phyloP scores from a whole-genome alignment of 2,329 filamentous ascomycete genomes.

The Penicillium sp. region DNA sequence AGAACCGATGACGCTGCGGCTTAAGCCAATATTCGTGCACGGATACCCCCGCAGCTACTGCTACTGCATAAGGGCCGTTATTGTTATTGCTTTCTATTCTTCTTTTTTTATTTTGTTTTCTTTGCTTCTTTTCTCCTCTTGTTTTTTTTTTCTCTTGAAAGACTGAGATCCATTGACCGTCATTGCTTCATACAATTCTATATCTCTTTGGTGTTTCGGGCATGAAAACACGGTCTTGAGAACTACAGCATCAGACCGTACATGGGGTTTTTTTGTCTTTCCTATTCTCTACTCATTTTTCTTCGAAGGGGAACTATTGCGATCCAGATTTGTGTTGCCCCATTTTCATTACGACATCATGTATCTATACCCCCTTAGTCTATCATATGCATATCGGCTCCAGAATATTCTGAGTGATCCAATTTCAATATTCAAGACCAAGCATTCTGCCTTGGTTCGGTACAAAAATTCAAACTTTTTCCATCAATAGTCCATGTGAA shows the following conservation, averaged over 20 bases:
- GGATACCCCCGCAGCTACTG: constrained; percentile 12
- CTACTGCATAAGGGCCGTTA: constrained; percentile 12
- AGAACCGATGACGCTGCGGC: constrained; percentile 25
- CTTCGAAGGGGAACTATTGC: background rate
- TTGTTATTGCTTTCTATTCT: background rate
- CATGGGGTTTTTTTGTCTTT: background rate
- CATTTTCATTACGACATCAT: constrained; percentile 24
- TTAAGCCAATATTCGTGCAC: background rate
- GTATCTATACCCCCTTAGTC: constrained; percentile 22
- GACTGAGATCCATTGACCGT: background rate
- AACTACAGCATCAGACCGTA: background rate
- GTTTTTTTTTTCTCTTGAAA: background rate
- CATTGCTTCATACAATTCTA: background rate
- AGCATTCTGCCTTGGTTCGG: too few species aligned
- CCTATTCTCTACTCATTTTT: background rate
- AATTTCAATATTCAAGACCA: background rate
- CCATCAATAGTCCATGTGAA: background rate
- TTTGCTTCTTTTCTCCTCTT: background rate
- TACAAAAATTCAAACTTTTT: background rate
- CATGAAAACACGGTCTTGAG: constrained; percentile 9
- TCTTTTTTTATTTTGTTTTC: background rate
- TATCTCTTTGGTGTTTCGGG: constrained; percentile 7
- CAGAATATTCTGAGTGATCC: background rate
- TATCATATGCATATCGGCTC: background rate
- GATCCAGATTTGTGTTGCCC: background rate